Base-by-base conservation (phyloP, 2,329 filamentous ascomycete species). In the Trichoderma aggressivum region DNA sequence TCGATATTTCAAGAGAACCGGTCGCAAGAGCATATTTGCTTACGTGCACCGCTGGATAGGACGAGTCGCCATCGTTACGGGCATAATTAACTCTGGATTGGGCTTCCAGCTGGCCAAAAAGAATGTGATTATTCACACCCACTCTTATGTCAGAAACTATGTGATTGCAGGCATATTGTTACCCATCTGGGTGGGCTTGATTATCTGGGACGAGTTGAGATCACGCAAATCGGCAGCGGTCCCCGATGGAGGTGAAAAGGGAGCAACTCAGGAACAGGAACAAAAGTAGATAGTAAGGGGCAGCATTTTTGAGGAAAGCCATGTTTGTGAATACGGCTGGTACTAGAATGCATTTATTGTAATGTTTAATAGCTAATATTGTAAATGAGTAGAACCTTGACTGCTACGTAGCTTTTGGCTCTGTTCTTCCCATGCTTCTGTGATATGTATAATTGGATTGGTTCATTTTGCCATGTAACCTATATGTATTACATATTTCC, bases 21-120 rank as follows among this genome's bases (percentile, higher is more conserved):
- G 65, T 7, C 30, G 65, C n/a, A 68, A 68, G 55, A 68, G 65
- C 55, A 68, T 47, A 18, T 68, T 68, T 6, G 65, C 65, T 8
- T 68, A 59, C n/a, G 18, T 60, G n/a, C 65, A 68, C 28, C 65
- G 65, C 55, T 68, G 65, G 65, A 32, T 68, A 32, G 65, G 65
- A 30, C 65, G 55, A 3, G 39, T 21, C 14, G 34, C 65, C 2
- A 47, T 68, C 10, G 7, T 68, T 14, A 30, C 47, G 5, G 65
- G 65, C 28, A 68, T 68, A 10, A 68, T 68, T 3, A 68, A 68
- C 26, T 47, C 34, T 16, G 65, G 65, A 5, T 6, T 68, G 36
- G 65, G 65, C 14, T 68, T 68, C 34, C 65, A 68, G 14, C 21
- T 68, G 36, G 65, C 65, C 16, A 30, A 68, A 4, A 60, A 59